Conservation (phyloP, 2,329 filamentous ascomycete genomes). For the Bipolaris gigantea region DNA sequence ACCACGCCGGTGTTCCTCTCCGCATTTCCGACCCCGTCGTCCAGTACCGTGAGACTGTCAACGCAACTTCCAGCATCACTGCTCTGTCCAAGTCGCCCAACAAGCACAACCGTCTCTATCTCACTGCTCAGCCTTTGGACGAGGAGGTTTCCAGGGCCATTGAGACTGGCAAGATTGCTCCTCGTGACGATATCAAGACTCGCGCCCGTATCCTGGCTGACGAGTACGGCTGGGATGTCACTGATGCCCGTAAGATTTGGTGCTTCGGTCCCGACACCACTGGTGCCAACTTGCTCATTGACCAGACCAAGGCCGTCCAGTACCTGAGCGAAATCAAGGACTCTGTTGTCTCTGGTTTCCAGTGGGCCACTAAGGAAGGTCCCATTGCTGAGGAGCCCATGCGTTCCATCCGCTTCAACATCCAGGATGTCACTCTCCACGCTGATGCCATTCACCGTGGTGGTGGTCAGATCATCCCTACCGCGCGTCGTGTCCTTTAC, state of each 20-base stretch:
- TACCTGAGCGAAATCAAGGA: conserved; percentile 99
- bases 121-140: conserved; percentile 84
- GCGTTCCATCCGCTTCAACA: conserved; percentile 96
- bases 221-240: conserved; percentile 98
- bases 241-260: conserved; percentile 99
- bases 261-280: conserved; percentile 98
- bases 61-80: conserved; percentile 82
- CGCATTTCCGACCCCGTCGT: conserved; percentile 98
- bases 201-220: conserved; percentile 95
- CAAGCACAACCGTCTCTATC: conserved; percentile 99
- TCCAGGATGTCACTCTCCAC: conserved; percentile 99
- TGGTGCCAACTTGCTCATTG: conserved; percentile 96
- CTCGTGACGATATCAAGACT: conserved; percentile 98
- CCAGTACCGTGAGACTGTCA: conserved; percentile 96
- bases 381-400: conserved; percentile 98
- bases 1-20: conserved; percentile 98
- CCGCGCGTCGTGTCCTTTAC: conserved; percentile 95
- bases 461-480: conserved; percentile 98
- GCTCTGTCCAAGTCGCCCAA: conserved; percentile 99
- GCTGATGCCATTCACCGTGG: conserved; percentile 99
- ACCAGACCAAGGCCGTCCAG: conserved; percentile 99
- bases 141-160: conserved; percentile 93
- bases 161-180: conserved; percentile 85
- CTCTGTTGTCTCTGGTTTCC: conserved; percentile 98
- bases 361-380: conserved; percentile 98